phyloP scores from a whole-genome alignment of 1,139 yeast genomes.

The Yamadazyma oceani region DNA sequence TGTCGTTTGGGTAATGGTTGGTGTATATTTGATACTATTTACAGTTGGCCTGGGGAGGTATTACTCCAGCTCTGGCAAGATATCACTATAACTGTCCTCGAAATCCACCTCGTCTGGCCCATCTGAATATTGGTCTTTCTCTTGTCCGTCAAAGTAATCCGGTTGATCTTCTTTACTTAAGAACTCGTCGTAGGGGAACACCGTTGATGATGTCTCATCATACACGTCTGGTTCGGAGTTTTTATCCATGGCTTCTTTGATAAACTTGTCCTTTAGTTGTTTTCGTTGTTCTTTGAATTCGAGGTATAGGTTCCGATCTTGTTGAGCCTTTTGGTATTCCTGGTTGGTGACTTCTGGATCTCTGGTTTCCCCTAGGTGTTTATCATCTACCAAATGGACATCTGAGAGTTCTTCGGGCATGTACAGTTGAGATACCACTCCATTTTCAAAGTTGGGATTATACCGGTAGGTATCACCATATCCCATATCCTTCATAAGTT shows the following conservation, averaged over 20 bases:
- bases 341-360: slow-evolving; percentile 28
- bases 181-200: slow-evolving; percentile 36
- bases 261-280: slow-evolving; percentile 13
- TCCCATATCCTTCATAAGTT: slow-evolving; percentile 83
- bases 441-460: slow-evolving; percentile 76
- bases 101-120: slow-evolving; percentile 39
- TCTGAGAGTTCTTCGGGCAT: slow-evolving; percentile 53
- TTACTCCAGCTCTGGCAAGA: slow-evolving; percentile 1
- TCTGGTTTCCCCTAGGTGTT: slow-evolving; percentile 31
- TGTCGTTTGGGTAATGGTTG: too few relatives aligned
- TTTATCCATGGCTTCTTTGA: slow-evolving; percentile 9
- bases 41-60: background rate
- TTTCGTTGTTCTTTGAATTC: slow-evolving; percentile 25
- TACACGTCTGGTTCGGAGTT: slow-evolving; percentile 1
- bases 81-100: slow-evolving; percentile 26
- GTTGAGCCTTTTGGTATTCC: slow-evolving; percentile 22
- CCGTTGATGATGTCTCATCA: slow-evolving; percentile 8
- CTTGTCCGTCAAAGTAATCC: slow-evolving; percentile 38
- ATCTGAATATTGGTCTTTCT: slow-evolving; percentile 32
- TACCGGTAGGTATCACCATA: slow-evolving; percentile 84
- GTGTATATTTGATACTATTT: background rate
- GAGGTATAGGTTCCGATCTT: slow-evolving; percentile 28
- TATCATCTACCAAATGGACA: slow-evolving; percentile 36
- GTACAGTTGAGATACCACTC: slow-evolving; percentile 70
- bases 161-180: slow-evolving; percentile 39